Percentiles rank a stretch among this genome's conserved stretches.
phyloP scores from a whole-genome alignment of 176 grass and related monocot species.

The Juncus inflexus region DNA sequence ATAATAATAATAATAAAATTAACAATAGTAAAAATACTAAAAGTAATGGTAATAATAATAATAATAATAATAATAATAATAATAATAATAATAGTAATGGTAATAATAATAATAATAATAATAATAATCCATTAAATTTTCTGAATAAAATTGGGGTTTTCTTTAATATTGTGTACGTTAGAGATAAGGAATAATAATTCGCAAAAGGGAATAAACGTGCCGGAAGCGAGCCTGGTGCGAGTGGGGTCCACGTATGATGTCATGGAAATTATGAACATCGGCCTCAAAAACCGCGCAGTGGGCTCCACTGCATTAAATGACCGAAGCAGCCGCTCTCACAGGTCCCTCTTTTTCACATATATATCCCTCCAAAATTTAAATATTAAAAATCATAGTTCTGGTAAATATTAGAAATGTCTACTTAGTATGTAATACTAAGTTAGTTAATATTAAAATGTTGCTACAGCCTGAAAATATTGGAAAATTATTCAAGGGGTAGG shows the following conservation, averaged over 20 bases:
- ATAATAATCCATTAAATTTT: too few relatives aligned
- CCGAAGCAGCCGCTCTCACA: slow-evolving; percentile 96
- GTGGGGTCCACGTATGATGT: slow-evolving; percentile 76
- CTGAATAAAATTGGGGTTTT: too few relatives aligned
- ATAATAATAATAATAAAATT: too few relatives aligned
- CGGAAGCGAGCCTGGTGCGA: slow-evolving; percentile 76
- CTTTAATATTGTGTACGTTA: slow-evolving; percentile 42
- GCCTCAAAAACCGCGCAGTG: slow-evolving; percentile 81
- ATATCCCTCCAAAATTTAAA: background rate
- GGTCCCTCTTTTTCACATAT: slow-evolving; percentile 26
- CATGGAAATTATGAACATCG: slow-evolving; percentile 90
- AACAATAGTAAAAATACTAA: too few relatives aligned
- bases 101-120: too few relatives aligned
- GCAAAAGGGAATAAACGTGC: slow-evolving; percentile 94
- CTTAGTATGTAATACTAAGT: background rate
- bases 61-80: too few relatives aligned
- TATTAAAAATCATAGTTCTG: background rate
- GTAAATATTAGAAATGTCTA: background rate
- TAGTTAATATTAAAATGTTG: too few relatives aligned
- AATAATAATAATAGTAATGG: too few relatives aligned
- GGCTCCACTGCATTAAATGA: slow-evolving; percentile 95
- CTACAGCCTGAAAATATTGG: too few relatives aligned
- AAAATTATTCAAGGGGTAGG: too few relatives aligned
- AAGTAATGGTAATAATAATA: too few relatives aligned
- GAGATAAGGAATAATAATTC: slow-evolving; percentile 95